A percentile compares a stretch with the other conserved stretches of the same genome.
phyloP scores from a whole-genome alignment of 2,329 filamentous ascomycete genomes.

The Sclerotinia minor region DNA sequence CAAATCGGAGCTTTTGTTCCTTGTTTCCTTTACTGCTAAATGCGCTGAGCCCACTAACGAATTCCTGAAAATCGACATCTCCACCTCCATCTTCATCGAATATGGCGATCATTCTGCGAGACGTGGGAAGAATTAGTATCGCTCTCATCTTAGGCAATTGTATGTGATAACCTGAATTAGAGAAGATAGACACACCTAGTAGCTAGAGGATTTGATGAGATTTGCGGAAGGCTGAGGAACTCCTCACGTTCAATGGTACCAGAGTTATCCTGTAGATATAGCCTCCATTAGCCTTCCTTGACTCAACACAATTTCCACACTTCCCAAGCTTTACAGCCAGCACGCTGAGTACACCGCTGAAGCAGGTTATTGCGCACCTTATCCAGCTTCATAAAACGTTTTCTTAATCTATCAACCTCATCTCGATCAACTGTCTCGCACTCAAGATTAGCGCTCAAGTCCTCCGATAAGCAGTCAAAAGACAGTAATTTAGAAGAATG shows the following conservation, averaged over 20 bases:
- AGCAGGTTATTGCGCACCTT: slow-evolving; percentile 61
- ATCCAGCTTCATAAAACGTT: slow-evolving; percentile 99
- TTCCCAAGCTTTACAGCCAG: neutral
- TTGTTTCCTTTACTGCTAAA: slow-evolving; percentile 99
- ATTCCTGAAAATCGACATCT: slow-evolving; percentile 98
- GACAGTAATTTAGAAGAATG: slow-evolving; percentile 13
- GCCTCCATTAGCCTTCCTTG: slow-evolving; percentile 17
- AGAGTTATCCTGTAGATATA: slow-evolving; percentile 74
- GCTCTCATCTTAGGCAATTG: neutral
- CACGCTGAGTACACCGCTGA: neutral
- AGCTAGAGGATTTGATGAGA: slow-evolving; percentile 94
- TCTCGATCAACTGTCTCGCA: slow-evolving; percentile 79
- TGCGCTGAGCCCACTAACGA: slow-evolving; percentile 89
- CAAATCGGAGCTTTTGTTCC: slow-evolving; percentile 95
- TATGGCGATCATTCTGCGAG: slow-evolving; percentile 88
- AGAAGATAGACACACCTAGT: slow-evolving; percentile 62
- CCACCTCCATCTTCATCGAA: slow-evolving; percentile 98
- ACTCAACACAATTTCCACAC: neutral
- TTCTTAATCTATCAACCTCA: slow-evolving; percentile 91
- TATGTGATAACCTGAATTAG: slow-evolving; percentile 1
- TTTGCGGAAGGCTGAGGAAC: slow-evolving; percentile 94
- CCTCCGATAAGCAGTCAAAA: neutral
- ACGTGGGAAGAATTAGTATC: neutral
- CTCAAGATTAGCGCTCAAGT: slow-evolving; percentile 17
- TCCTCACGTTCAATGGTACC: slow-evolving; percentile 98